Evolutionary conservation across 257 asterid genomes (phyloP).

Genomic region (Solanum ossicruentum): DNA sequence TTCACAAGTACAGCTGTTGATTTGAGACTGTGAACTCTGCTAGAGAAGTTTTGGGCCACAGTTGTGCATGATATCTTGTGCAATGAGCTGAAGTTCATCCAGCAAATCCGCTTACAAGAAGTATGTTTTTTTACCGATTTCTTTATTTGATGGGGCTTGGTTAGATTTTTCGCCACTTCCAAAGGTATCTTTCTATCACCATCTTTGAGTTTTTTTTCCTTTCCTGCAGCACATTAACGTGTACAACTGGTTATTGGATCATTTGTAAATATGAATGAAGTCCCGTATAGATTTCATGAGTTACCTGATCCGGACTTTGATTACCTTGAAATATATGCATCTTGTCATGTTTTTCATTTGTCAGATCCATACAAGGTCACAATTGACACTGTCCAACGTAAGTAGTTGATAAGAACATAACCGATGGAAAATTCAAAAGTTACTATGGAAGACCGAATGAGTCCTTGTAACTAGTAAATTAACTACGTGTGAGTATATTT

Average conservation of each 20-base stretch:
- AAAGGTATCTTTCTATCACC: conserved; percentile 8
- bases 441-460: background rate
- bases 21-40: background rate
- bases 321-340: background rate
- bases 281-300: background rate
- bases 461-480: background rate
- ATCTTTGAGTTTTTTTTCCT: background rate
- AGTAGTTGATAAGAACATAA: background rate
- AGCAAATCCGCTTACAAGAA: background rate
- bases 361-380: background rate
- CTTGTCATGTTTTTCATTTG: background rate
- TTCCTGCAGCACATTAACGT: background rate
- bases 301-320: background rate
- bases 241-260: background rate
- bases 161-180: conserved; percentile 1
- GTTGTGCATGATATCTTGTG: background rate
- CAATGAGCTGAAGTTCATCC: background rate
- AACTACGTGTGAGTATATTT: background rate
- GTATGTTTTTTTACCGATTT: background rate
- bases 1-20: background rate
- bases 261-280: background rate
- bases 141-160: conserved; percentile 12
- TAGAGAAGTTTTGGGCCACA: background rate
- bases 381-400: background rate
- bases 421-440: background rate